A percentile compares a stretch with the other conserved stretches of the same genome.
Conservation (phyloP, 345 rosid species). For the Gossypium thurberi region DNA sequence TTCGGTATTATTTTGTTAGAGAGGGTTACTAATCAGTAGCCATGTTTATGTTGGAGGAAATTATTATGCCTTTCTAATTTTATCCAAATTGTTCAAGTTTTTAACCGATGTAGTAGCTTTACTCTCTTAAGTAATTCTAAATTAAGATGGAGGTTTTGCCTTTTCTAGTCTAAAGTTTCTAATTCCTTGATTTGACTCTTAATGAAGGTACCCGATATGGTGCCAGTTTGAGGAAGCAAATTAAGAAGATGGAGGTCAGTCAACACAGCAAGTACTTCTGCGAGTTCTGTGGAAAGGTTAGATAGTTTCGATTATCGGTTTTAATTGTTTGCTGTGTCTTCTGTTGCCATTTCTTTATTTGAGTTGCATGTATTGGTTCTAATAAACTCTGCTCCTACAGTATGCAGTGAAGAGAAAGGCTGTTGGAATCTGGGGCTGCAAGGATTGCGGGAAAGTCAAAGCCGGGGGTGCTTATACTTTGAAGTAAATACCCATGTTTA, state of each 20-base stretch:
- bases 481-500: constrained; percentile 39
- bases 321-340: background rate
- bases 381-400: constrained; percentile 24
- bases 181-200: background rate
- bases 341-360: no score
- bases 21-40: background rate
- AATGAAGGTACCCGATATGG: constrained; percentile 71
- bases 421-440: constrained; percentile 97
- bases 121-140: background rate
- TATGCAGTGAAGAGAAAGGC: constrained; percentile 91
- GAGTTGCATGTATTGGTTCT: background rate
- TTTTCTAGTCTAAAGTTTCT: background rate
- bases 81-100: background rate
- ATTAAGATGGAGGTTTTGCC: background rate
- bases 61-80: background rate
- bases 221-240: constrained; percentile 84
- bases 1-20: background rate
- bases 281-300: constrained; percentile 84
- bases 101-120: background rate
- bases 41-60: background rate
- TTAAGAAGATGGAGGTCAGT: constrained; percentile 83
- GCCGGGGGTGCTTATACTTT: constrained; percentile 94
- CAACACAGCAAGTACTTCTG: constrained; percentile 84
- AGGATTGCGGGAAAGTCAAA: constrained; percentile 90
- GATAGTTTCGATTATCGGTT: background rate